phyloP scores from a whole-genome alignment of 495 filamentous ascomycete genomes.

The Astrothelium subdiscretum region DNA sequence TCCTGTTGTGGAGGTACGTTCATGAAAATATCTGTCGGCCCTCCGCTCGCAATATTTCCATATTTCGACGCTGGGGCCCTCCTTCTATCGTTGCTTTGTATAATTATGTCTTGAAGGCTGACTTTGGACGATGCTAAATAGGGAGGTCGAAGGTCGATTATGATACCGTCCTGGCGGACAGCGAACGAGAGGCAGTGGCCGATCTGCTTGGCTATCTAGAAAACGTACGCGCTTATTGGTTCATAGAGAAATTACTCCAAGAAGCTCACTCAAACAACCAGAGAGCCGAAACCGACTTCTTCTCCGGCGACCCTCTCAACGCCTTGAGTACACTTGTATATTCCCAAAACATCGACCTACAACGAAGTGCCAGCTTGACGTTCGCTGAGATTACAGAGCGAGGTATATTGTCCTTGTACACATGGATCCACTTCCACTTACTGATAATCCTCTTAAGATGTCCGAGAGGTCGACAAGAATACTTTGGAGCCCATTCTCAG shows the following conservation, averaged over 20 bases:
- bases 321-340: conserved; percentile 92
- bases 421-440: neutral
- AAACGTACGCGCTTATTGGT: conserved; percentile 52
- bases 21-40: neutral
- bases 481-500: conserved; percentile 93
- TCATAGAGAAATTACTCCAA: neutral
- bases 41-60: neutral
- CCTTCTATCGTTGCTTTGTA: neutral
- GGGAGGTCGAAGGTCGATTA: conserved; percentile 89
- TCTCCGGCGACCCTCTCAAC: conserved; percentile 88
- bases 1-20: neutral
- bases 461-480: conserved; percentile 86
- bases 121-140: conserved; percentile 18
- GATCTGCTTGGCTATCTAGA: conserved; percentile 92
- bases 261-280: conserved; percentile 29
- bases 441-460: conserved; percentile 49
- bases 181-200: conserved; percentile 92
- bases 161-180: conserved; percentile 90
- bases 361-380: conserved; percentile 92
- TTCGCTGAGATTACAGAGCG: conserved; percentile 98
- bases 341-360: conserved; percentile 96
- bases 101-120: neutral
- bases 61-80: neutral
- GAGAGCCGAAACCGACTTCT: conserved; percentile 95
- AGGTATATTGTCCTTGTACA: conserved; percentile 44